Evolutionary conservation across 2,329 filamentous ascomycete species (phyloP).

Genomic region (Plenodomus biglobosus): DNA sequence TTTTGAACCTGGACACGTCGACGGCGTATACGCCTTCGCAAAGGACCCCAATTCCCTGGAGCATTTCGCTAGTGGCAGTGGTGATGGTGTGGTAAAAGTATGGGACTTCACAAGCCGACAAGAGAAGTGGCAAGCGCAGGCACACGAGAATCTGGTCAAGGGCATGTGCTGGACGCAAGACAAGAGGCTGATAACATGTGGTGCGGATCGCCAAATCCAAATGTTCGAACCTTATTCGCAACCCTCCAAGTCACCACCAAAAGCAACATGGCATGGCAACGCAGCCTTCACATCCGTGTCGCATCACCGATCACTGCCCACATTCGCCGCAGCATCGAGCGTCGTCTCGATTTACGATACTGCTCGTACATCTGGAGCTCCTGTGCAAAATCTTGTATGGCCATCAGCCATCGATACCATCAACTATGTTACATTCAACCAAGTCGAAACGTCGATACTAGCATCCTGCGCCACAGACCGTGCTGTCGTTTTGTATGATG

Average conservation of each 20-base stretch:
- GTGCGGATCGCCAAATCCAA: constrained; percentile 82
- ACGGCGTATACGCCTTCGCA: constrained; percentile 63
- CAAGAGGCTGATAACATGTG: constrained; percentile 82
- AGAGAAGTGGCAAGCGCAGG: constrained; percentile 75
- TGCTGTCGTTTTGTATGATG: constrained; percentile 85
- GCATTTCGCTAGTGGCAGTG: constrained; percentile 45
- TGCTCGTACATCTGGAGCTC: constrained; percentile 72
- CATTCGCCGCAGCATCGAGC: constrained; percentile 77
- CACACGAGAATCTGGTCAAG: constrained; percentile 93
- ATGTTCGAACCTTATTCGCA: constrained; percentile 87
- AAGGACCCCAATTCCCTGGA: constrained; percentile 53
- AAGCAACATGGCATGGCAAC: constrained; percentile 81
- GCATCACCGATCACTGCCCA: constrained; percentile 75
- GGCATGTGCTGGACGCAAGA: constrained; percentile 86
- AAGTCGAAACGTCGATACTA: constrained; percentile 87
- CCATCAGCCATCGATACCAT: constrained; percentile 85
- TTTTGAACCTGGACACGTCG: constrained; percentile 86
- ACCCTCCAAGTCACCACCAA: constrained; percentile 65
- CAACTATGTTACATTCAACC: constrained; percentile 84
- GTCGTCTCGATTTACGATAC: constrained; percentile 88
- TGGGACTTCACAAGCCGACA: constrained; percentile 77
- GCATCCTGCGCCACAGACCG: constrained; percentile 84
- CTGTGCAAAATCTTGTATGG: constrained; percentile 82
- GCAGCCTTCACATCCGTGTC: constrained; percentile 82
- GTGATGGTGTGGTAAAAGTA: constrained; percentile 91